phyloP scores from a whole-genome alignment of 139 green algal genomes.

The Chlorella sp. region DNA sequence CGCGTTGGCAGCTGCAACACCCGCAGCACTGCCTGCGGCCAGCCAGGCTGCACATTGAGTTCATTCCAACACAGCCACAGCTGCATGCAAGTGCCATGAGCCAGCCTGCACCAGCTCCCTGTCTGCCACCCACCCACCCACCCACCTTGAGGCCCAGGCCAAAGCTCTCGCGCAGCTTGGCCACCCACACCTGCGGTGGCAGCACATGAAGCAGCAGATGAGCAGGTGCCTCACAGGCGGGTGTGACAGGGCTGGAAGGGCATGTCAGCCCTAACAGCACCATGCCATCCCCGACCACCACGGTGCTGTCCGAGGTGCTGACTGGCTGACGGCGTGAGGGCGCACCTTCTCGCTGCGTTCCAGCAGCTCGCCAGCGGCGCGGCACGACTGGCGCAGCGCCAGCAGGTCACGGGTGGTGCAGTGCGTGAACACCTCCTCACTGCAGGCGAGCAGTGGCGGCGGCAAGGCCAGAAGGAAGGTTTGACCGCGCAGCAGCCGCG shows the following conservation, averaged over 20 bases:
- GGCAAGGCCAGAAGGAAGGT: background rate
- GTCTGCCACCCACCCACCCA: background rate
- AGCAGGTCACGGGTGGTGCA: constrained; percentile 15
- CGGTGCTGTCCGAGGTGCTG: no score
- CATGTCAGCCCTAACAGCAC: no score
- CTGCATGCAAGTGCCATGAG: no score
- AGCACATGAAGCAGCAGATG: background rate
- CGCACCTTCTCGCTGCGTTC: constrained; percentile 1
- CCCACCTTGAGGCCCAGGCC: constrained; percentile 20
- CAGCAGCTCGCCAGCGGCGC: background rate
- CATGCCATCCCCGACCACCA: no score
- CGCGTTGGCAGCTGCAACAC: no score
- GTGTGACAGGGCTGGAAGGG: no score
- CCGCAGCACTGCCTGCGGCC: no score
- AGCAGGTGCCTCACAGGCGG: no score
- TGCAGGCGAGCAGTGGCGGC: background rate
- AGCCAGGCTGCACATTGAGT: background rate
- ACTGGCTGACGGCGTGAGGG: no score
- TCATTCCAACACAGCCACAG: background rate
- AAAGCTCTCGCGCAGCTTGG: constrained; percentile 23
- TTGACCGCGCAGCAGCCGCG: no score
- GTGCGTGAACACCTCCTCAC: constrained; percentile 29
- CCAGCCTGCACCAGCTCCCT: background rate
- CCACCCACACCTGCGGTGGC: constrained; percentile 28
- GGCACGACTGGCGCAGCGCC: constrained; percentile 21